These are phyloP conservation scores for Picea abies DNA, from an alignment of 83 land plant species.

Conservation along the genomic window DNA sequence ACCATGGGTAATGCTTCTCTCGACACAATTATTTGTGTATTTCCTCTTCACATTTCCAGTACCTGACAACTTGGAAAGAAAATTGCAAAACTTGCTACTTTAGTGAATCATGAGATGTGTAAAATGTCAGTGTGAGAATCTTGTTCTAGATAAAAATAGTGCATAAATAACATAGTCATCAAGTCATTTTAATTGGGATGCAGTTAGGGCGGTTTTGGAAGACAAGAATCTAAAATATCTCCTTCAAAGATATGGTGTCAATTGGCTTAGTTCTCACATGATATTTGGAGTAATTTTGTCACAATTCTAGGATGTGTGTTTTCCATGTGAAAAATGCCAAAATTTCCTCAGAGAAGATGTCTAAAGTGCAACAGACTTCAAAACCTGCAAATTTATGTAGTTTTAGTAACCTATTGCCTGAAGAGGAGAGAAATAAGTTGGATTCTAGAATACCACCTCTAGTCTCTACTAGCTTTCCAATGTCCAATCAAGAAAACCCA, in stretches of 20 bases:
- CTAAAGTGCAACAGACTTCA: background rate
- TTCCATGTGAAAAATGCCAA: slow-evolving; percentile 38
- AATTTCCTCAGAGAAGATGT: background rate
- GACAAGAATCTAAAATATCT: slow-evolving; percentile 37
- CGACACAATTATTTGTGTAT: slow-evolving; percentile 43
- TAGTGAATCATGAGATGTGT: background rate
- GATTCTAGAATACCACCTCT: background rate
- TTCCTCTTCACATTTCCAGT: slow-evolving; percentile 26
- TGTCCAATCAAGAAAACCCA: too few species aligned
- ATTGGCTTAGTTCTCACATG: slow-evolving; percentile 47
- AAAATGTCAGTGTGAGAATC: slow-evolving; percentile 10
- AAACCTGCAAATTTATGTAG: background rate
- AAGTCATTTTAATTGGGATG: slow-evolving; percentile 20
- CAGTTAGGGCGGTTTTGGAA: slow-evolving; percentile 22
- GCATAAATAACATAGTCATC: slow-evolving; percentile 5
- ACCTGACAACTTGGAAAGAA: slow-evolving; percentile 9
- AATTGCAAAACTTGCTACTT: background rate
- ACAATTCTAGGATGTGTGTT: slow-evolving; percentile 35
- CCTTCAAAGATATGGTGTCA: slow-evolving; percentile 25
- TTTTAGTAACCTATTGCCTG: background rate
- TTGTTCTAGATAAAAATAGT: too few species aligned
- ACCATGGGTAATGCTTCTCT: slow-evolving; percentile 53
- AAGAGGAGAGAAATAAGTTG: background rate
- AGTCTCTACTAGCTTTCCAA: slow-evolving; percentile 17
- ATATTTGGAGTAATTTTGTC: slow-evolving; percentile 63